Conservation (phyloP, 371 early-diverging fungal species). For the Phascolomyces articulosus region DNA sequence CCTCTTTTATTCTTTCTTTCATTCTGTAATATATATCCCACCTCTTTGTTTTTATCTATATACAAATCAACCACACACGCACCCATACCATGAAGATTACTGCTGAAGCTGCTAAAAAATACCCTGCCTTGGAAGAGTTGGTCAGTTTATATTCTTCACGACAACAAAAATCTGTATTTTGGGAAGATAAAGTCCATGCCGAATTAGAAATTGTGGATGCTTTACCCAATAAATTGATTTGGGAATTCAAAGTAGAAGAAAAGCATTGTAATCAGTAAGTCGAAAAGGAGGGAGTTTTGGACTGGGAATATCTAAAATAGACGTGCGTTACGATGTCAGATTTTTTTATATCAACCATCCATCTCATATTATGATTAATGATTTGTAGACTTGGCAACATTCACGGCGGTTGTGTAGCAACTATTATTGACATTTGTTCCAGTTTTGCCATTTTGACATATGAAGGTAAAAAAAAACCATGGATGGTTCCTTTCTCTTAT, state of each 20-base stretch:
- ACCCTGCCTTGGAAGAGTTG: conserved; percentile 21
- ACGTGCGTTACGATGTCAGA: no score
- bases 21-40: neutral
- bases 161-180: conserved; percentile 7
- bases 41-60: neutral
- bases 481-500: neutral
- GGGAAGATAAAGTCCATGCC: conserved; percentile 21
- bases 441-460: conserved; percentile 33
- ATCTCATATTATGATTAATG: conserved; percentile 5
- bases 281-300: neutral
- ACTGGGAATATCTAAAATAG: neutral
- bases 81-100: conserved; percentile 18
- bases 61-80: no score
- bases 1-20: neutral
- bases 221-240: conserved; percentile 26
- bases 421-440: conserved; percentile 49
- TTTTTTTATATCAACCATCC: no score
- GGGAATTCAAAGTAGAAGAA: conserved; percentile 37
- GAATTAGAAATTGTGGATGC: conserved; percentile 22
- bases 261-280: conserved; percentile 39
- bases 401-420: conserved; percentile 53
- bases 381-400: conserved; percentile 30
- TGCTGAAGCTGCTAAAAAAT: conserved; percentile 17
- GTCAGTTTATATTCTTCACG: conserved; percentile 5
- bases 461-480: conserved; percentile 16